Conservation (phyloP, 2,329 filamentous ascomycete species). For the Thelonectria olida region DNA sequence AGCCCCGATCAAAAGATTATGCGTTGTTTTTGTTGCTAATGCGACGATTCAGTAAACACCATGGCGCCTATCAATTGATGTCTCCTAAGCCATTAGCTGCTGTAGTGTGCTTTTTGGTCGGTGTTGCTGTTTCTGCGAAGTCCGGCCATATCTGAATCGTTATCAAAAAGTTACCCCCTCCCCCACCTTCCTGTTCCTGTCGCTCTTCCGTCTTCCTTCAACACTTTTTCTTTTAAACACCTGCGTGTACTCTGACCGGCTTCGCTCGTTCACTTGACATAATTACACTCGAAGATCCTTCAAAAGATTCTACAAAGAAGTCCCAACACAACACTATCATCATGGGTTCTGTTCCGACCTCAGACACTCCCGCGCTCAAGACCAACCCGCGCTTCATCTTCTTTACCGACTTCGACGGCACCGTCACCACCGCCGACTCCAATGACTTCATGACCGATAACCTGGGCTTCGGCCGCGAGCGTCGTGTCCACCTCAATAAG, state of each 20-base stretch:
- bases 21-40: constrained; percentile 24
- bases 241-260: not conserved
- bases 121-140: constrained; percentile 29
- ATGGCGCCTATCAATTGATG: constrained; percentile 35
- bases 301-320: not conserved
- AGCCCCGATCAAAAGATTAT: constrained; percentile 16
- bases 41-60: constrained; percentile 1
- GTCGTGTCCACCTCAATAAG: constrained; percentile 77
- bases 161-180: constrained; percentile 38
- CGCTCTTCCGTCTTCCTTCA: not conserved
- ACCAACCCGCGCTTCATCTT: constrained; percentile 91
- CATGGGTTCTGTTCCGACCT: constrained; percentile 51
- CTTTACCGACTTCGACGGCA: constrained; percentile 99
- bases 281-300: not conserved
- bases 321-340: constrained; percentile 21
- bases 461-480: constrained; percentile 80
- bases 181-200: constrained; percentile 31
- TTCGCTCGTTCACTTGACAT: constrained; percentile 6
- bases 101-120: constrained; percentile 11
- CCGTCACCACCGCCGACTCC: constrained; percentile 79
- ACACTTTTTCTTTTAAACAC: constrained; percentile 6
- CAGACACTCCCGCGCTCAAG: constrained; percentile 65
- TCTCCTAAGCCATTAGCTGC: not conserved
- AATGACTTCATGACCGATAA: constrained; percentile 86
- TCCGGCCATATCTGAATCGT: constrained; percentile 23